These are phyloP conservation scores for Umbelopsis ramanniana DNA, from an alignment of 192 early-diverging fungal genomes.

Conservation along the genomic window DNA sequence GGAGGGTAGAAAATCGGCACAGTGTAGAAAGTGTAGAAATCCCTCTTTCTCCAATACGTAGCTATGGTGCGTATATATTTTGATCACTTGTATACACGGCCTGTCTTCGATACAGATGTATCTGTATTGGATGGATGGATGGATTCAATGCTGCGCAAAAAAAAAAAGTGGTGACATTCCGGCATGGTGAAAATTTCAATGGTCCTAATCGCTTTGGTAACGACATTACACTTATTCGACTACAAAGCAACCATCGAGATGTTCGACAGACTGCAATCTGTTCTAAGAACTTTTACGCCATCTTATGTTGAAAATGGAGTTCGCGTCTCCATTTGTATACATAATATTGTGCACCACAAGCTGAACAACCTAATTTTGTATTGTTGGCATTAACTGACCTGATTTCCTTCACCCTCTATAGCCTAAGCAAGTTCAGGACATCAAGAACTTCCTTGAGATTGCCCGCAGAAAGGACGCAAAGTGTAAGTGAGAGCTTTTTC, in stretches of 20 bases:
- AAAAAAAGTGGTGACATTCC: not conserved
- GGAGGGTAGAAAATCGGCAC: not conserved
- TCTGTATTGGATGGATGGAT: not conserved
- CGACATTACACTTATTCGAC: not conserved
- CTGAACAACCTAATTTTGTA: not conserved
- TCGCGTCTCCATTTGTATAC: no score
- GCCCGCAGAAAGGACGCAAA: constrained; percentile 96
- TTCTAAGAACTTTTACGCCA: no score
- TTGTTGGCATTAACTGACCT: not conserved
- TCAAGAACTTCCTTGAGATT: constrained; percentile 97
- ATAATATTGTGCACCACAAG: no score
- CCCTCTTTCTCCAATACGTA: constrained; percentile 22
- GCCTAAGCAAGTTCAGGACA: constrained; percentile 98
- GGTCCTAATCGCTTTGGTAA: not conserved
- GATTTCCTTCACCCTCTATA: constrained; percentile 30
- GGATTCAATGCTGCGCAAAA: not conserved
- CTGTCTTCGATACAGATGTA: not conserved
- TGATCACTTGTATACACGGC: not conserved
- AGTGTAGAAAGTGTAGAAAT: not conserved
- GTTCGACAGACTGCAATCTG: no score
- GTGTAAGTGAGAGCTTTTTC: constrained; percentile 52
- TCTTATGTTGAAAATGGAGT: no score
- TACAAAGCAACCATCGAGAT: not conserved
- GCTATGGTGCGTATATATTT: constrained; percentile 18
- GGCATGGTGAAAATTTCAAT: not conserved